A percentile compares a stretch with the other conserved stretches of the same genome.
Evolutionary conservation across 2,329 filamentous ascomycete species (phyloP).

Genomic region (Fusarium sublunatum): DNA sequence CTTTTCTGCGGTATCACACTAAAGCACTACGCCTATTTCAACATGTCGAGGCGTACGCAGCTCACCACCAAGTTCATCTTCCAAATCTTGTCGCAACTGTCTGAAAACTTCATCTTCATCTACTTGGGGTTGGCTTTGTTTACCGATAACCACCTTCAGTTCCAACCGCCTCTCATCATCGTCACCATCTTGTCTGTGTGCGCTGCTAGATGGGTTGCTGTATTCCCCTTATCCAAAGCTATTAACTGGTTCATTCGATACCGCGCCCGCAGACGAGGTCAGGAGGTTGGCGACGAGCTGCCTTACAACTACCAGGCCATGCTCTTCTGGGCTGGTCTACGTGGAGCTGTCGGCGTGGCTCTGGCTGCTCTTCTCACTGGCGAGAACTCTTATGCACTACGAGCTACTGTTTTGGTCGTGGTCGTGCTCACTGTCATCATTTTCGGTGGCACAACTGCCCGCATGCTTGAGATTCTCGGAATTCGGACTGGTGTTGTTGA

Average conservation of each 20-base stretch:
- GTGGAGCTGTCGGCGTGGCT: conserved; percentile 94
- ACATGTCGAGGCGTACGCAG: conserved; percentile 98
- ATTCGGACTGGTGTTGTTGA: conserved; percentile 97
- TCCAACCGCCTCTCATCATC: conserved; percentile 95
- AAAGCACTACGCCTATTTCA: conserved; percentile 99
- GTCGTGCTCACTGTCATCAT: conserved; percentile 99
- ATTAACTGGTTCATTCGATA: conserved; percentile 96
- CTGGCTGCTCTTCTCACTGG: conserved; percentile 89
- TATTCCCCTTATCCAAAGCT: conserved; percentile 88
- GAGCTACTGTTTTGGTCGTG: conserved; percentile 95
- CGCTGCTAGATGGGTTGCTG: conserved; percentile 89
- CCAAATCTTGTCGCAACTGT: conserved; percentile 91
- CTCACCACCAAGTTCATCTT: conserved; percentile 98
- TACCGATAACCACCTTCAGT: conserved; percentile 86
- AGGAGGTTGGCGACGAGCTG: conserved; percentile 84
- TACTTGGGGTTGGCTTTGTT: conserved; percentile 96
- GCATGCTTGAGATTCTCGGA: conserved; percentile 97
- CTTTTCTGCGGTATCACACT: conserved; percentile 98
- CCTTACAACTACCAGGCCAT: conserved; percentile 98
- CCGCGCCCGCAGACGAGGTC: conserved; percentile 78
- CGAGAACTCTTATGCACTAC: conserved; percentile 82
- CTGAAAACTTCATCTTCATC: conserved; percentile 99
- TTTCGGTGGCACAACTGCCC: conserved; percentile 95
- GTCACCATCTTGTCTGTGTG: conserved; percentile 93
- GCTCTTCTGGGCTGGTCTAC: conserved; percentile 98